Base-by-base conservation (phyloP, 805 yeast species). In the Metschnikowia corniflorae region DNA sequence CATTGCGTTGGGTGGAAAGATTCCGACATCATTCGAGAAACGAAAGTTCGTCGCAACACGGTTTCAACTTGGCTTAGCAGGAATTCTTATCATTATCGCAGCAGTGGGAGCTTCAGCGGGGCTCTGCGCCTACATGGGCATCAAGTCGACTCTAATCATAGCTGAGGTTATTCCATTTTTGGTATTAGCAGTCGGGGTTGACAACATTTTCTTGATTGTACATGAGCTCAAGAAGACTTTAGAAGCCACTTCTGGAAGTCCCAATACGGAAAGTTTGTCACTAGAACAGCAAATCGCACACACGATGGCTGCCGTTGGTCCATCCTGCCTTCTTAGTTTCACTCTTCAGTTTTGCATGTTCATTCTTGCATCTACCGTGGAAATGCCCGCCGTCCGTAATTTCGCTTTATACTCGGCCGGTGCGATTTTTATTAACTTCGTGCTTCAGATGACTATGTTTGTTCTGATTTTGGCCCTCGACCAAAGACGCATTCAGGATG, bases 141-240 rank as follows among this genome's bases (percentile, higher is more conserved):
- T 89, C 32, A 86, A 85, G 52, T 85, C 95, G 0, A 91, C 97
- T 0, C 66, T 91, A 28, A 89, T 91, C 46, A 87, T 91, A 39
- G 97, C 97, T 2, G 97, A 93, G 57, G 98, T 91, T 5, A 91
- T 91, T 22, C 97, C 97, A 7, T 91, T 91, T 54, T 66, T 91
- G 51, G 84, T 91, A 10, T 68, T 91, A 40, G 98, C 98, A 0
- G 81, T 91, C 38, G 98, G 98, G n/a, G 87, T 91, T 18, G 98
- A 91, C 61, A 91, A 91, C 57, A 85, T 91, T 17, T 93, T 89
- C 54, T 65, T 91, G 46, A 77, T 91, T 15, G 82, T 87, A 1
- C 89, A 89, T 55, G 95, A 88, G 52, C 66, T 86, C 31, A 75
- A 79, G 28, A 61, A 70, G 14, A 21, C 24, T 10, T 21, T 5